Conservation (phyloP, 2,329 filamentous ascomycete species). For the Talaromyces sp. region DNA sequence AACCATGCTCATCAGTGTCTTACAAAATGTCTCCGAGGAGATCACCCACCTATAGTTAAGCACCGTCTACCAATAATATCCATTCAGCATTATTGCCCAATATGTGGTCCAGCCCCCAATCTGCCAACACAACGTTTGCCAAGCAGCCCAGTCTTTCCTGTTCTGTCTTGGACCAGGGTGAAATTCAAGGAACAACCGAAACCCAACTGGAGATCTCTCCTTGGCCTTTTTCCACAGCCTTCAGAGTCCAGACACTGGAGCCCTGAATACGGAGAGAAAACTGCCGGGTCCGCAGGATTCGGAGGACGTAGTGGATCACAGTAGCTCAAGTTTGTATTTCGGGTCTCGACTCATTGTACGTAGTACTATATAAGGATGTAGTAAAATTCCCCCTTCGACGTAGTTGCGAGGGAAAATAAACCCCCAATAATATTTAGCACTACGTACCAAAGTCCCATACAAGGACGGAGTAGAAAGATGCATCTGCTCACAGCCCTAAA, state of each 20-base stretch:
- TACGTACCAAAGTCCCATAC: neutral
- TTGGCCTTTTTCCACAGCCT: neutral
- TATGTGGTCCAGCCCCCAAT: neutral
- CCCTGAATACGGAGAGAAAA: neutral
- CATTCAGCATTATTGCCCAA: neutral
- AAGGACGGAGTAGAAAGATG: neutral
- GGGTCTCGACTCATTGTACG: neutral
- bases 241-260: neutral
- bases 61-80: no score
- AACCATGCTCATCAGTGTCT: no score
- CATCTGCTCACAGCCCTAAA: neutral
- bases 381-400: neutral
- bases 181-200: neutral
- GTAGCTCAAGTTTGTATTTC: neutral
- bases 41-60: neutral
- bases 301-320: neutral
- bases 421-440: no score
- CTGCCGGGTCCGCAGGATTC: neutral
- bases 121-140: neutral
- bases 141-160: neutral
- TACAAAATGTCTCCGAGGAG: neutral
- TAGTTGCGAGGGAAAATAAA: neutral
- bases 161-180: neutral
- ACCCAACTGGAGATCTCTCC: neutral
- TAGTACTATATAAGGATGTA: neutral